Evolutionary conservation across 306 rosid genomes (phyloP).

Genomic region (Datisca glomerata): DNA sequence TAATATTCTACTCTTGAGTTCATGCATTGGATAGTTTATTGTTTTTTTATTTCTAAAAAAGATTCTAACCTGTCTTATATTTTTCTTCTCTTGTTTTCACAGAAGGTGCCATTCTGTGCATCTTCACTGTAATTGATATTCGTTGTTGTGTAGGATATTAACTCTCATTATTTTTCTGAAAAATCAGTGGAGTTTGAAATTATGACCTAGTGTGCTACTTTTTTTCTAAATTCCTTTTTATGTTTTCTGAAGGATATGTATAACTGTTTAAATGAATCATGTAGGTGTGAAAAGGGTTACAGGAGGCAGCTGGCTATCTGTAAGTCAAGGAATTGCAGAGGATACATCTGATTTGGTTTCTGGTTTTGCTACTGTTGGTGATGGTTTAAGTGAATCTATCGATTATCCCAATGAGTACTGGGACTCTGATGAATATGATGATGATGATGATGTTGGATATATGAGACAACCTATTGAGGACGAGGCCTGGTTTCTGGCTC

Average conservation of each 20-base stretch:
- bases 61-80: no score
- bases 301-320: constrained; percentile 89
- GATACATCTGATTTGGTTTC: constrained; percentile 94
- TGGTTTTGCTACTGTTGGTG: constrained; percentile 95
- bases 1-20: no score
- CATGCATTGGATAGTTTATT: no score
- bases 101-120: no score
- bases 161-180: no score
- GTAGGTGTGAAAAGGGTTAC: constrained; percentile 71
- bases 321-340: constrained; percentile 90
- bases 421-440: constrained; percentile 99
- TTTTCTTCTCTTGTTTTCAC: no score
- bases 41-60: no score
- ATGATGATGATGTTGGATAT: constrained; percentile 88
- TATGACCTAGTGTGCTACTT: no score
- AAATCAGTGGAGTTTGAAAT: no score
- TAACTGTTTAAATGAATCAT: constrained; percentile 11
- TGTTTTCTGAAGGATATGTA: constrained; percentile 1
- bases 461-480: constrained; percentile 99
- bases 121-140: no score
- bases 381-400: constrained; percentile 79
- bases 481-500: constrained; percentile 99
- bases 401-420: constrained; percentile 92
- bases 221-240: constrained; percentile 4
- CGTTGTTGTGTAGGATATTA: no score